A percentile compares a stretch with the other conserved stretches of the same genome.
These are phyloP conservation scores for Globisporangium yorkense DNA, from an alignment of 352 stramenopile genomes.

Conservation along the genomic window DNA sequence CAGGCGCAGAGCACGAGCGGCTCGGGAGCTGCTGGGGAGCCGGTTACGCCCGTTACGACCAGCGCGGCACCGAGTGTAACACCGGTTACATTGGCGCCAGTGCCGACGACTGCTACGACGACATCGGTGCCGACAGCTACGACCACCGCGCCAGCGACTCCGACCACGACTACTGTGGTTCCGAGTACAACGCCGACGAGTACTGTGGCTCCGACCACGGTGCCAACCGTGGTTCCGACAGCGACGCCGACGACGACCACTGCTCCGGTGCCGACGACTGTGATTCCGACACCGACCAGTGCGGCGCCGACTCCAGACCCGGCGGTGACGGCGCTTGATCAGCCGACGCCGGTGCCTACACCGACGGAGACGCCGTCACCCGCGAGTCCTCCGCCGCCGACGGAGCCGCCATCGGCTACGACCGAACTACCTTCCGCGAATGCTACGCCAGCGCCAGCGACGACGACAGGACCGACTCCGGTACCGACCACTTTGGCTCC, in stretches of 20 bases:
- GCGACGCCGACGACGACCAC: constrained; percentile 3
- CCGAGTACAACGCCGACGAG: constrained; percentile 4
- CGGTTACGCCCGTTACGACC: neutral
- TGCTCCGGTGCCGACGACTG: neutral
- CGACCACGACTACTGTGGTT: neutral
- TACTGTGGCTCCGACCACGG: neutral
- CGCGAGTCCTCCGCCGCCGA: constrained; percentile 3
- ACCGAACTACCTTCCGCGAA: constrained; percentile 11
- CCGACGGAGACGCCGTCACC: constrained; percentile 8
- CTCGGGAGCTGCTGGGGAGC: neutral
- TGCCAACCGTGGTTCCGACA: neutral
- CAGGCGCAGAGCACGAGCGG: constrained; percentile 1
- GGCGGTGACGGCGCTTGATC: neutral
- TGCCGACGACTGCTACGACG: constrained; percentile 2
- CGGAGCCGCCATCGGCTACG: constrained; percentile 6
- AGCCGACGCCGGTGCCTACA: constrained; percentile 1
- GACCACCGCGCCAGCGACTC: neutral
- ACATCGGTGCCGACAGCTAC: neutral
- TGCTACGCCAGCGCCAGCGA: constrained; percentile 4
- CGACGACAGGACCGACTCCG: neutral
- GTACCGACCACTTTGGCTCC: neutral
- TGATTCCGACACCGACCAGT: neutral
- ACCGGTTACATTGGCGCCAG: neutral
- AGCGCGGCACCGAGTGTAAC: neutral
- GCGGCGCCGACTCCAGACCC: neutral